These are phyloP conservation scores for Phytophthora pistaciae DNA, from an alignment of 352 stramenopile genomes.

Conservation along the genomic window DNA sequence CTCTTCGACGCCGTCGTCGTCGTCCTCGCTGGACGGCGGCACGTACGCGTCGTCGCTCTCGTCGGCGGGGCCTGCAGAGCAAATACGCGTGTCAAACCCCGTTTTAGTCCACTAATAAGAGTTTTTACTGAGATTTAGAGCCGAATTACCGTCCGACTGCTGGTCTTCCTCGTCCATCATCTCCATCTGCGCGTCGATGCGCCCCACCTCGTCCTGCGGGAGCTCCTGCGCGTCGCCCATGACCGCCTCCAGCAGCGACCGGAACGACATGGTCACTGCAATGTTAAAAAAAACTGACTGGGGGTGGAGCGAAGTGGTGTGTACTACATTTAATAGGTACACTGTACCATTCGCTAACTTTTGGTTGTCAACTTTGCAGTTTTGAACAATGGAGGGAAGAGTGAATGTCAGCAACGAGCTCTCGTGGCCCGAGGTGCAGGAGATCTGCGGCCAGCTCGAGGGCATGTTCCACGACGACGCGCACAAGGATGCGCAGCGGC, in stretches of 20 bases:
- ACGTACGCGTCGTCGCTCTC: conserved; percentile 71
- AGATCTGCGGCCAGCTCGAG: conserved; percentile 76
- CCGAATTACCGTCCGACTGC: conserved; percentile 16
- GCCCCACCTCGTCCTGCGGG: conserved; percentile 37
- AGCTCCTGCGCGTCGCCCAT: conserved; percentile 77
- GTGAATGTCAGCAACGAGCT: conserved; percentile 33
- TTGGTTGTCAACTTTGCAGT: not conserved
- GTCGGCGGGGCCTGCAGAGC: conserved; percentile 13
- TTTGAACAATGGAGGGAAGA: conserved; percentile 43
- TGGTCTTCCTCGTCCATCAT: conserved; percentile 38
- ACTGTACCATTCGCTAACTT: not conserved
- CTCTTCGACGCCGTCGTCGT: conserved; percentile 54
- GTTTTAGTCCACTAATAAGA: not conserved
- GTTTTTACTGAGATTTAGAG: not conserved
- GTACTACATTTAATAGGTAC: not conserved
- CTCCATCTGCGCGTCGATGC: conserved; percentile 31
- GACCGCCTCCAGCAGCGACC: conserved; percentile 83
- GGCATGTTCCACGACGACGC: conserved; percentile 70
- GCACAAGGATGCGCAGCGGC: conserved; percentile 59
- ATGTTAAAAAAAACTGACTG: conserved; percentile 19
- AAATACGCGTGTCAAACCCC: not conserved
- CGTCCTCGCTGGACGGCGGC: conserved; percentile 69
- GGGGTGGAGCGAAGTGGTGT: not conserved
- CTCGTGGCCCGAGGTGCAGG: conserved; percentile 73
- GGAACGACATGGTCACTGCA: conserved; percentile 70